Conservation (phyloP, 176 grass and related monocot species). For the Canna indica region DNA sequence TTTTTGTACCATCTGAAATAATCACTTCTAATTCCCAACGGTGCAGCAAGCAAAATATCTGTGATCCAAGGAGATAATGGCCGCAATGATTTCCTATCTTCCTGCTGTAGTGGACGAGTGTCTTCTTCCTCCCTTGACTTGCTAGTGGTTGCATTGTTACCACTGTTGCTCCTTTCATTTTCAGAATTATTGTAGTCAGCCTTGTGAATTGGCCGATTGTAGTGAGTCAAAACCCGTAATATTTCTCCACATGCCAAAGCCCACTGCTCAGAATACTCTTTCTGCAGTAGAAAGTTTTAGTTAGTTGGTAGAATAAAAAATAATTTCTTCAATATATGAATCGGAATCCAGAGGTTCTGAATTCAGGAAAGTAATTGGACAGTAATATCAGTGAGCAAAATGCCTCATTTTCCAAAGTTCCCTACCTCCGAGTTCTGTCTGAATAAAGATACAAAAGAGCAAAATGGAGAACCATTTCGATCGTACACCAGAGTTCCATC, state of each 20-base stretch:
- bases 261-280: slow-evolving; percentile 96
- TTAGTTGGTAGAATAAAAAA: slow-evolving; percentile 12
- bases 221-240: slow-evolving; percentile 94
- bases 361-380: not conserved
- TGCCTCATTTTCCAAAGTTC: not conserved
- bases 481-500: slow-evolving; percentile 83
- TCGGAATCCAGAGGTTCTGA: not conserved
- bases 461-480: slow-evolving; percentile 63
- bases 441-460: slow-evolving; percentile 90
- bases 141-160: slow-evolving; percentile 48
- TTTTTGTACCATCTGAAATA: slow-evolving; percentile 90
- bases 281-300: slow-evolving; percentile 34
- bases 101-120: slow-evolving; percentile 40
- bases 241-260: slow-evolving; percentile 99
- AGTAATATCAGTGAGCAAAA: not conserved
- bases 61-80: slow-evolving; percentile 93
- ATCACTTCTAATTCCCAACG: slow-evolving; percentile 96
- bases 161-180: slow-evolving; percentile 45
- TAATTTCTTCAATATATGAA: not conserved
- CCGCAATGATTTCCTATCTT: slow-evolving; percentile 80
- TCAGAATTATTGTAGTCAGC: slow-evolving; percentile 42
- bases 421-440: slow-evolving; percentile 86
- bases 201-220: slow-evolving; percentile 96
- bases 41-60: slow-evolving; percentile 87
- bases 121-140: slow-evolving; percentile 41